Percentiles rank a stretch among this genome's conserved stretches.
phyloP scores from a whole-genome alignment of 306 rosid genomes.

The Argentina anserina region DNA sequence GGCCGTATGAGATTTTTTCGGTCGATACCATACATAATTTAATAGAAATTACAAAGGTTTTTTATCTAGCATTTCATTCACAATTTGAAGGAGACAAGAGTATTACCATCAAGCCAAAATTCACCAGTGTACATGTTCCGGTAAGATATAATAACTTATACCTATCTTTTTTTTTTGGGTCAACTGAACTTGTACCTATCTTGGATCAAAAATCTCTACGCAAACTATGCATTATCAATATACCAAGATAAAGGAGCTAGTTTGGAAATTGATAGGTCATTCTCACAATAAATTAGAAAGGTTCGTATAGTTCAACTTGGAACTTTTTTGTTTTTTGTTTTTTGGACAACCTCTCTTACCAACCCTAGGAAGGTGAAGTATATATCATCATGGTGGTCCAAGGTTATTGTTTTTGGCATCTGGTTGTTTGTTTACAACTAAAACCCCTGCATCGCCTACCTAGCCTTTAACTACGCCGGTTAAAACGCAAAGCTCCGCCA shows the following conservation, averaged over 20 bases:
- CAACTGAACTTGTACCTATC: too few species aligned
- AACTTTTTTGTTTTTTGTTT: background rate
- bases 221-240: too few species aligned
- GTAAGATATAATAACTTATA: too few species aligned
- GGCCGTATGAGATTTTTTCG: too few species aligned
- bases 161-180: too few species aligned
- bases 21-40: too few species aligned
- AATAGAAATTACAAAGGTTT: too few species aligned
- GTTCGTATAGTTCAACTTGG: background rate
- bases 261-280: background rate
- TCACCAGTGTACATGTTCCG: too few species aligned
- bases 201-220: too few species aligned
- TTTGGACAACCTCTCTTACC: background rate
- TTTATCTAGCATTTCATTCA: too few species aligned
- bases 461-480: conserved; percentile 7
- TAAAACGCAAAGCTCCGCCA: background rate
- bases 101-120: too few species aligned
- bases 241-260: background rate
- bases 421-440: background rate
- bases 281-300: background rate
- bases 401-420: background rate
- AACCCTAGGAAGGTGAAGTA: conserved; percentile 1
- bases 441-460: background rate
- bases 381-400: background rate
- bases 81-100: too few species aligned